Base-by-base conservation (phyloP, 2,329 filamentous ascomycete genomes). In the Trichoderma sp. region DNA sequence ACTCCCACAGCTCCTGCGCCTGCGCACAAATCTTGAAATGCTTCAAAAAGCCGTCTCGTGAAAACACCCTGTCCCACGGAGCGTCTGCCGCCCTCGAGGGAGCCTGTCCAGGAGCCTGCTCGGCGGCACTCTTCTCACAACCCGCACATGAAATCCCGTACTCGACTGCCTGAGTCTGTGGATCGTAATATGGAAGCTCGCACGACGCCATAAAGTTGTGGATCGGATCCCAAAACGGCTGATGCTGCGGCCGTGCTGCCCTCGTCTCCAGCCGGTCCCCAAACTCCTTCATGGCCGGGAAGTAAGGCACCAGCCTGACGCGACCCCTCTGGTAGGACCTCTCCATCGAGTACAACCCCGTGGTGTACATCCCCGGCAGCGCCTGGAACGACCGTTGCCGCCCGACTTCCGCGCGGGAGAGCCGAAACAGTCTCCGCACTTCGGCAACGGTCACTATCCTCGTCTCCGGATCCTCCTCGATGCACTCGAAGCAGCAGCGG, bases 401-500 rank as follows among this genome's bases (percentile, higher is more conserved):
- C 9, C 58, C 37, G 39, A 57, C 39, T 39, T 68, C 66, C 12
- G 58, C 34, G 29, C 50, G 50, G 12, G 66, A 34, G 37, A 68
- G 37, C 25, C 48, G 58, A 35, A 68, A 68, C 12, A 67, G 45
- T 35, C 64, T 67, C 25, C 66, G 59, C 29, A 58, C 50, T 25
- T 57, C 48, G 29, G 58, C 66, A 5, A 58, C 59, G 17, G 53
- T 64, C 66, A 64, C 58, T 59, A 68, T 63, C 13, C 58, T 56
- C n/a, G 54, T 65, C 17, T 68, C 67, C 13, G 54, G 67, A 22
- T 59, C 67, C 27, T 68, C 60, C 25, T 59, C 61, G 39, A 68
- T 66, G 29, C 67, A 68, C 50, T 48, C 61, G 37, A 59, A 66
- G 37, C 67, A 68, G 61, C 67, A 68, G 22, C 67, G 67, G 54